A percentile compares a stretch with the other conserved stretches of the same genome.
phyloP scores from a whole-genome alignment of 176 grass and related monocot species.

The Aegilops longissima region DNA sequence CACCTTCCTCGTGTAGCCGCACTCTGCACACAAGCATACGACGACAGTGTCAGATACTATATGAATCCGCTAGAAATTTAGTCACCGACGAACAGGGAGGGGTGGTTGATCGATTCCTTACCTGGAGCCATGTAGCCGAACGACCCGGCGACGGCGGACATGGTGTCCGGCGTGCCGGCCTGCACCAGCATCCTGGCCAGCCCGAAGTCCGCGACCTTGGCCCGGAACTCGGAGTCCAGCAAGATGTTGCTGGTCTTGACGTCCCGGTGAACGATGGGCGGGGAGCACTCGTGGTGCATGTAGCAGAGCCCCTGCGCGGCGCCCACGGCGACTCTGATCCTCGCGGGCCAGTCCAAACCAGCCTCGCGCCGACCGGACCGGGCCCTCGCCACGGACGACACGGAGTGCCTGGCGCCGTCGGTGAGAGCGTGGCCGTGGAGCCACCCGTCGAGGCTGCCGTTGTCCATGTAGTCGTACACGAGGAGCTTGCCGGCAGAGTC shows the following conservation, averaged over 20 bases:
- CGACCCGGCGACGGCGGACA: conserved; percentile 71
- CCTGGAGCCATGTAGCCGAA: conserved; percentile 95
- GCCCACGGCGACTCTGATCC: conserved; percentile 66
- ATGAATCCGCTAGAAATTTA: neutral
- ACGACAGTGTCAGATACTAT: neutral
- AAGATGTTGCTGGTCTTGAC: conserved; percentile 91
- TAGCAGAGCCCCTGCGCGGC: conserved; percentile 66
- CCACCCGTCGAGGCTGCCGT: conserved; percentile 78
- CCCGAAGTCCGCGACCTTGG: conserved; percentile 79
- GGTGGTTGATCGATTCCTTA: conserved; percentile 19
- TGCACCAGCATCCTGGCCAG: conserved; percentile 71
- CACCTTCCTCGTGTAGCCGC: conserved; percentile 59
- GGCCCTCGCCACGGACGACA: conserved; percentile 2
- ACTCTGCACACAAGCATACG: conserved; percentile 40
- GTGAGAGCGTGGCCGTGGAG: conserved; percentile 41
- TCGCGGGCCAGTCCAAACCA: conserved; percentile 58
- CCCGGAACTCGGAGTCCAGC: conserved; percentile 63
- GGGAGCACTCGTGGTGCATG: conserved; percentile 79
- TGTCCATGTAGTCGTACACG: conserved; percentile 88
- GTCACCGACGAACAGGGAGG: neutral
- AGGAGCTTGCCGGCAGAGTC: conserved; percentile 62
- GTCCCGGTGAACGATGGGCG: conserved; percentile 79
- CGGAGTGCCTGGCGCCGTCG: neutral
- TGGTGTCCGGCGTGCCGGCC: conserved; percentile 40
- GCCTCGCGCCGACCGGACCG: neutral